phyloP scores from a whole-genome alignment of 192 early-diverging fungal species.

The Backusella morwellensis region DNA sequence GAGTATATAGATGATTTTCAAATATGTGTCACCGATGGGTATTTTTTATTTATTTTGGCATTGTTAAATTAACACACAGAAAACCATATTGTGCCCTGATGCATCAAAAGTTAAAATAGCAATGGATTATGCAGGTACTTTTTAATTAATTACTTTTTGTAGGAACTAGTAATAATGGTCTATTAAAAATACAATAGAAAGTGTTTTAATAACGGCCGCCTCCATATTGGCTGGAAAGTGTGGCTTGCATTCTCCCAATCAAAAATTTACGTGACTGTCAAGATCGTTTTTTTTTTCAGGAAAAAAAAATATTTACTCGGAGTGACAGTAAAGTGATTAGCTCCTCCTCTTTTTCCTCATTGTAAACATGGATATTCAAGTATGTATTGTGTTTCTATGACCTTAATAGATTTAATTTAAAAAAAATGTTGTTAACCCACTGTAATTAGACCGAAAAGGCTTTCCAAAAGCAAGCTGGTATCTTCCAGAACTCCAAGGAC shows the following conservation, averaged over 20 bases:
- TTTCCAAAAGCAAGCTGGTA: conserved; percentile 94
- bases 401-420: neutral
- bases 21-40: neutral
- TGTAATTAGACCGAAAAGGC: conserved; percentile 83
- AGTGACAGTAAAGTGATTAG: neutral
- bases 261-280: conserved; percentile 4
- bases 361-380: conserved; percentile 8
- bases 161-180: neutral
- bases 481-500: conserved; percentile 92
- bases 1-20: neutral
- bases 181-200: neutral
- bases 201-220: neutral
- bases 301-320: conserved; percentile 6
- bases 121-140: neutral
- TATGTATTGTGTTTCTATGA: neutral
- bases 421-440: neutral
- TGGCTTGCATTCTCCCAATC: neutral
- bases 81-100: neutral
- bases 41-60: neutral
- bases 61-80: neutral
- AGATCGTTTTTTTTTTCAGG: neutral
- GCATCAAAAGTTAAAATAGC: neutral
- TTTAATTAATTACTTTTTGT: neutral
- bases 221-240: neutral
- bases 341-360: conserved; percentile 3